These are phyloP conservation scores for Lojkania enalia DNA, from an alignment of 2,329 filamentous ascomycete genomes.

Conservation along the genomic window DNA sequence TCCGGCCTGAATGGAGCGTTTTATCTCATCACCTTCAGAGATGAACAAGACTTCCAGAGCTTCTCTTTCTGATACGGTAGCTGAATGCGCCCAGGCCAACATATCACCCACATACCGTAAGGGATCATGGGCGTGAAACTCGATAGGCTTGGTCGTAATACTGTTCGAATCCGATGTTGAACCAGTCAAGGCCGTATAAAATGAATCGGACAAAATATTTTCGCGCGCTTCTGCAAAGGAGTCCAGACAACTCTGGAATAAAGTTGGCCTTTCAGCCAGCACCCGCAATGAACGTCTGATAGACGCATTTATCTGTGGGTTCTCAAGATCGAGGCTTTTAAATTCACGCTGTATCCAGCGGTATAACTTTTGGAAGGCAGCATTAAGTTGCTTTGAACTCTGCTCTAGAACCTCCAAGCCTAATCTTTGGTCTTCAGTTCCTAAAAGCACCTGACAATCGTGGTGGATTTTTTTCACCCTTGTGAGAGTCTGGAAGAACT, in stretches of 20 bases:
- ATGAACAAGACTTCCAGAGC: constrained; percentile 90
- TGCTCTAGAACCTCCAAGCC: constrained; percentile 91
- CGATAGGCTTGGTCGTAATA: constrained; percentile 76
- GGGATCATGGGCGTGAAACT: constrained; percentile 88
- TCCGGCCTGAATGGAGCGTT: constrained; percentile 77
- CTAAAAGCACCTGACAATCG: constrained; percentile 86
- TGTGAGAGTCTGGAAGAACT: constrained; percentile 76
- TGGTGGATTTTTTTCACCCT: constrained; percentile 85
- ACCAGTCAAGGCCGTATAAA: constrained; percentile 85
- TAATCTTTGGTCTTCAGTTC: constrained; percentile 84
- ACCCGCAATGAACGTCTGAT: constrained; percentile 84
- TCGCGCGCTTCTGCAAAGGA: constrained; percentile 91
- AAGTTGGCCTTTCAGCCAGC: constrained; percentile 81
- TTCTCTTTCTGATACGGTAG: constrained; percentile 90
- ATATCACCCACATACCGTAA: constrained; percentile 94
- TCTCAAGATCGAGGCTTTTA: constrained; percentile 88
- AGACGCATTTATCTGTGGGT: constrained; percentile 84
- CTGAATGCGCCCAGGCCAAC: constrained; percentile 95
- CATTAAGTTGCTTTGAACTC: constrained; percentile 81
- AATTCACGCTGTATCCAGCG: constrained; percentile 95
- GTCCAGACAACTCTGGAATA: constrained; percentile 93
- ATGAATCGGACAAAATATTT: constrained; percentile 82
- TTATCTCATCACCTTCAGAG: constrained; percentile 85
- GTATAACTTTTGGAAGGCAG: constrained; percentile 93
- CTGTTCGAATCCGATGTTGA: constrained; percentile 62